Base-by-base conservation (phyloP, 768 basidiomycete genomes). In the Pleurotus ostreatus region DNA sequence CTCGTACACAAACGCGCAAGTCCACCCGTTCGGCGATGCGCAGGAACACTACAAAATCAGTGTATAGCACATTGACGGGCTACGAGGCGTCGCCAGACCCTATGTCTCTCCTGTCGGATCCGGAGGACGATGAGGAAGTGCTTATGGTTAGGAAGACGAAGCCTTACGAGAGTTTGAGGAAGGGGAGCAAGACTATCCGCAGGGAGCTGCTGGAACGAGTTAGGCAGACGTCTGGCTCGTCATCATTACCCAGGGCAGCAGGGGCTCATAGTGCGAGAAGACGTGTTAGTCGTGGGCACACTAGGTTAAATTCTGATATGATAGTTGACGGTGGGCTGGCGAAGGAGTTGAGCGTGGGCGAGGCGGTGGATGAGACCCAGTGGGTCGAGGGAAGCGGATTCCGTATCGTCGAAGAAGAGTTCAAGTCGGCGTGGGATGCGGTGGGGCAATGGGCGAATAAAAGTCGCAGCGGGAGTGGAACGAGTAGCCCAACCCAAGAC, bases 121-220 rank as follows among this genome's bases (percentile, higher is more conserved):
- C 58, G 5, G 58, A 55, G 51, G 56, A 44, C 15, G 49, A 25
- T 25, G 58, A 43, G 5, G 51, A 53, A 13, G 5, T 4, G 46
- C 44, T 49, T 20, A 5, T 53, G 49, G 49, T 49, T 59, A 64
- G 25, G 65, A 66, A 25, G 47, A 58, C 22, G 55, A 68, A 53
- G 5, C 77, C 77, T 0, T 79, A 77, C 69, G 80, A 78, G 55
- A 69, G 72, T 26, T 65, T 79, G 16, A 71, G 78, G 5, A 78
- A 79, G 41, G 51, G 51, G n/a, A 40, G 51, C 60, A 78, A 74
- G 62, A 79, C 78, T 60, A 81, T 82, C 62, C 75, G 79, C 49
- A 77, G 80, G 7, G 77, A 72, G 8, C 78, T 83, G 34, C 63
- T 82, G 46, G 78, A 76, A 55, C 63, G 72, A 26, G 72, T 74